Conservation (phyloP, 2,329 filamentous ascomycete species). For the Xylariaceae sp. region DNA sequence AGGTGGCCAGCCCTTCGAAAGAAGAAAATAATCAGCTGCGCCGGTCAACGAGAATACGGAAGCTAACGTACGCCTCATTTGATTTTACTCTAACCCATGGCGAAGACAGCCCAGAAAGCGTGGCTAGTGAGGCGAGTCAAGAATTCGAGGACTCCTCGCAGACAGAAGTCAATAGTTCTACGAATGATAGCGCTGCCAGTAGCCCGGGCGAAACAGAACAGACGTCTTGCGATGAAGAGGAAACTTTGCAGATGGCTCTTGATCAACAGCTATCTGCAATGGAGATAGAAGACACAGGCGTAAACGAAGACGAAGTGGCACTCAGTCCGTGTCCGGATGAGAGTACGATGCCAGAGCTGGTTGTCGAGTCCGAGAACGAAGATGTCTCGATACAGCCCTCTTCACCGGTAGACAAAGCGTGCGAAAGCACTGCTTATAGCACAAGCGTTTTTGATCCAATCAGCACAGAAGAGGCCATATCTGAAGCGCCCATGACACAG, state of each 20-base stretch:
- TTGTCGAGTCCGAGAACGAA: background rate
- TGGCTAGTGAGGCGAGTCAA: background rate
- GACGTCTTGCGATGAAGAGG: background rate
- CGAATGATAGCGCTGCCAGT: background rate
- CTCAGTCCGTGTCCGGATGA: background rate
- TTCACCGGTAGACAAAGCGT: background rate
- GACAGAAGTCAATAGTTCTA: background rate
- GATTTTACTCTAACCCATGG: slow-evolving; percentile 7
- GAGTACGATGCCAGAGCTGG: background rate
- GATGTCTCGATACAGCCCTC: background rate
- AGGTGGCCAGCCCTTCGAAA: background rate
- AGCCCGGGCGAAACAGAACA: background rate
- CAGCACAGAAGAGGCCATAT: background rate
- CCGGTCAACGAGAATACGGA: slow-evolving; percentile 15
- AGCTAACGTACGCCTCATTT: slow-evolving; percentile 16
- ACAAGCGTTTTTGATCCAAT: background rate
- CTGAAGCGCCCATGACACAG: background rate
- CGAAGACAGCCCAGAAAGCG: slow-evolving; percentile 1
- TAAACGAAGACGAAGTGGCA: background rate
- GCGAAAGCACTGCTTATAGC: background rate
- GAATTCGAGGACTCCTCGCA: background rate
- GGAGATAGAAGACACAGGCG: background rate
- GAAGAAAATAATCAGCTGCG: slow-evolving; percentile 7
- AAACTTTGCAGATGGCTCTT: background rate
- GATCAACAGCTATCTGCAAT: background rate